Base-by-base conservation (phyloP, 345 rosid species). In the Psidium guajava region DNA sequence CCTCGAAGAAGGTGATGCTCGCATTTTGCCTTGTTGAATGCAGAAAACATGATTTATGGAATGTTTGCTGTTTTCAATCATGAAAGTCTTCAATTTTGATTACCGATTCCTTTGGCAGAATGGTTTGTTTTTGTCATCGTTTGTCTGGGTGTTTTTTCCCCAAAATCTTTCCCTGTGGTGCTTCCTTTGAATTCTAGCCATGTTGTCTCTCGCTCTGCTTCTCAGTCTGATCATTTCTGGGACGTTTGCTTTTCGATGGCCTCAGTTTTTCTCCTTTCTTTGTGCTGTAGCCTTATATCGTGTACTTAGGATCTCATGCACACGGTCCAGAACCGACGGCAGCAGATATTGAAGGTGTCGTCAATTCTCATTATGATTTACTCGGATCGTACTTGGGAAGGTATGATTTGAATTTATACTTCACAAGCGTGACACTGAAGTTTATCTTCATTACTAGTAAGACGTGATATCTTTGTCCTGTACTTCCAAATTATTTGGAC, bases 261-360 rank as follows among this genome's bases (percentile, higher is more conserved):
- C 49, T 21, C 53, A 49, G 16, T 25, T 57, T 80, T 36, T 64
- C 22, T 36, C 50, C 9, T 20, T 55, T 18, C 42, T 47, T 12
- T 84, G 22, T 61, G 81, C 4, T 82, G 20, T 21, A 90, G 91
- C 81, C 90, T 11, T 87, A 89, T 20, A 64, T 90, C 55, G 89
- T 89, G 85, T 90, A 88, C 87, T 14, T 90, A 83, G 92, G 92
- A 83, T 85, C 92, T 9, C 92, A 87, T 47, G 32, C 82, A 6
- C 89, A 85, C 25, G 83, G 88, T 25, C 83, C 61, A 27, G 50
- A 51, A n/a, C 73, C 82, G 11, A 81, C 89, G 3, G 5, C 73
- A 11, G 87, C 87, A 12, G 83, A 87, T 77, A 58, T 84, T 24
- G 54, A 74, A 10, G 55, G 74, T 8, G 89, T 81, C 16, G 85